These are phyloP conservation scores for Sphaceloma murrayae DNA, from an alignment of 2,329 filamentous ascomycete species.

Conservation along the genomic window DNA sequence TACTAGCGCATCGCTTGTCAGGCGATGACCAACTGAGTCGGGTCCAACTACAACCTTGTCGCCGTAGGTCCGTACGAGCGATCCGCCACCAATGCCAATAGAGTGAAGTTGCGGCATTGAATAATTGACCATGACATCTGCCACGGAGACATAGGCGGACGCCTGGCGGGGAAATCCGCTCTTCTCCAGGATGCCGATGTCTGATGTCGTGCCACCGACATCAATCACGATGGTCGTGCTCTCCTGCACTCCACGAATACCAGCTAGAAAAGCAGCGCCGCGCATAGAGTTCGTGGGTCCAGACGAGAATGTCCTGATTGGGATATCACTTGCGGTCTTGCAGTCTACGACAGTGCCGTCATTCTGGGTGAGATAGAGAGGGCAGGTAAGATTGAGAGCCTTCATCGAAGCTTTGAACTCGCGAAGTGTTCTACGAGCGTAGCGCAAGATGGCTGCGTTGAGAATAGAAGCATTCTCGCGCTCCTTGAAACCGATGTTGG, in stretches of 20 bases:
- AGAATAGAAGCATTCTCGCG: conserved; percentile 44
- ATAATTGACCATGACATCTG: conserved; percentile 48
- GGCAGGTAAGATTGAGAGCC: conserved; percentile 37
- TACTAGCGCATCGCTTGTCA: conserved; percentile 40
- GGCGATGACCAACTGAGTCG: conserved; percentile 45
- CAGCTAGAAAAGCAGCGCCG: conserved; percentile 48
- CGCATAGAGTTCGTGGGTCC: conserved; percentile 47
- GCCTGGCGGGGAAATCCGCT: conserved; percentile 54
- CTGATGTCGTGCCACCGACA: conserved; percentile 56
- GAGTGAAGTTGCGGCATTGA: conserved; percentile 41
- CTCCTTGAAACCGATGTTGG: conserved; percentile 42
- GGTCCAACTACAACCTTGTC: conserved; percentile 43
- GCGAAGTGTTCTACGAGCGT: conserved; percentile 38
- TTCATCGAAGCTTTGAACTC: conserved; percentile 40
- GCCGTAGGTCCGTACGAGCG: conserved; percentile 31
- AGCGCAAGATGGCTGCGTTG: conserved; percentile 40
- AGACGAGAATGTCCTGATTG: conserved; percentile 44
- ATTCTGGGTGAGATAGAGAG: conserved; percentile 45
- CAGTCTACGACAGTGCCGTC: conserved; percentile 43
- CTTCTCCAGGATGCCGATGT: conserved; percentile 50
- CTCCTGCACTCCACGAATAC: conserved; percentile 23
- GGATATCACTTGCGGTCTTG: conserved; percentile 37
- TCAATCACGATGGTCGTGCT: conserved; percentile 48
- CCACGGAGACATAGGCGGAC: conserved; percentile 51
- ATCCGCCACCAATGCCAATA: conserved; percentile 50